Base-by-base conservation (phyloP, 1,284 basidiomycete species). In the Sparassis latifolia region DNA sequence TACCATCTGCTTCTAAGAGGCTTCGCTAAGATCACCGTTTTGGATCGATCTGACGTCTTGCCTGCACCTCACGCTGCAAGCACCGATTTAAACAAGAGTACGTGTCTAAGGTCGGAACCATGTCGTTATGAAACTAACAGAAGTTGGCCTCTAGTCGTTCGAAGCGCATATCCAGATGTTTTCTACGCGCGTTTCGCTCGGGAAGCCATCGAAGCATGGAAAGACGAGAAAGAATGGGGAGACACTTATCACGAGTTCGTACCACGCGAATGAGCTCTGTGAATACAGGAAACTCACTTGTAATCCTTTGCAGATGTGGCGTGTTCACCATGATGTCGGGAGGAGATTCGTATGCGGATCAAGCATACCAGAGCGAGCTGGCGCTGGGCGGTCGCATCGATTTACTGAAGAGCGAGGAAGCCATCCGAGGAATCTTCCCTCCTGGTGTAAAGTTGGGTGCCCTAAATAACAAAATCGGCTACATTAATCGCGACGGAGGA, bases 1-100 rank as follows among this genome's bases (percentile, higher is more conserved):
- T 80, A 84, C 53, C 80, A 90, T 59, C 78, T 93, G n/a, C 70
- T 90, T 35, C 64, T 71, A 45, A 73, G 81, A 49, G 86, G 87
- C 9, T 88, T 82, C 64, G 76, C 66, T n/a, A 58, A 79, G 53
- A 74, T 94, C 49, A 89, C 82, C 1, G 66, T 95, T 3, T 71
- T 94, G 43, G 90, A 93, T 62, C 75, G 84, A 50, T 79, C 88
- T 1, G 55, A 63, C 2, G 65, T 66, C 2, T 64, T 92, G 2
- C 90, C 90, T 5, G 88, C 90, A 0, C 72, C 77, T 6, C 91
- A 93, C 64, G 89, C 83, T 2, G 88, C 91, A 0, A 89, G 86
- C 52, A 85, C 85, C 42, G 92, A 95, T 65, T 73, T 93, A 48
- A 95, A 94, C 68, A 87, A 91, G 69, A 79, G 90, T 80, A 59